Evolutionary conservation across 2,329 filamentous ascomycete species (phyloP), one percentile per base, ranked within the genome.

Genomic region (Blastomyces parvus): DNA sequence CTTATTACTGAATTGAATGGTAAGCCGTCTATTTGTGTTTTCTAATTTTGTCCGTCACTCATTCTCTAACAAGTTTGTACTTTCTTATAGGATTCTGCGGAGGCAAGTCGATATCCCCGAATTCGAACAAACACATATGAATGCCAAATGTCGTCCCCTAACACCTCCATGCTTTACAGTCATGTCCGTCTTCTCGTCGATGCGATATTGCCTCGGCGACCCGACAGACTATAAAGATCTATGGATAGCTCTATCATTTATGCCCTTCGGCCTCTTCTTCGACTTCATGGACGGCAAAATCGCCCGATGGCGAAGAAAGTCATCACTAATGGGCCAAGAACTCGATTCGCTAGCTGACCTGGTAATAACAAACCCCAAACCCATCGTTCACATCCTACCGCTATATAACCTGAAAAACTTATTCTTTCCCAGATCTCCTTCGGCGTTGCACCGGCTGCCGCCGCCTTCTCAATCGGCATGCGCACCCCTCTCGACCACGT

Each of bases 241-340:
- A 62, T 97, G 90, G 84, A 79, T 87, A 42, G 92, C 94, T 1
- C 85, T 99, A 59, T 85, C 81, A 4, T 90, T 97, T 76, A 89
- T 97, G 77, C 93, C 93, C 0, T 90, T 97, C 64, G 92, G 91
- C 5, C 81, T 97, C 14, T 97, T 97, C 81, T 97, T 97, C 76
- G 94, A 99, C 77, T 95, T 96, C 74, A 91, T 97, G 83, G 94
- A 99, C 76, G 94, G 94, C 73, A 94, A 92, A 74, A 92, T 99
- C 63, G 94, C 94, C 67, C 84, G 94, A 68, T 97, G 94, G 94
- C 86, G 94, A 74, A 88, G 91, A 79, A 99, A 97, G 87, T 94
- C 90, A 71, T 95, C 90, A 70, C 82, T 99, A 74, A 97, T 99
- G 93, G 94, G 94, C 14, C 93, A 97, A 77, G 94, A 99, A 78